Conservation (phyloP, 176 grass and related monocot species). For the Phoenix dactylifera region DNA sequence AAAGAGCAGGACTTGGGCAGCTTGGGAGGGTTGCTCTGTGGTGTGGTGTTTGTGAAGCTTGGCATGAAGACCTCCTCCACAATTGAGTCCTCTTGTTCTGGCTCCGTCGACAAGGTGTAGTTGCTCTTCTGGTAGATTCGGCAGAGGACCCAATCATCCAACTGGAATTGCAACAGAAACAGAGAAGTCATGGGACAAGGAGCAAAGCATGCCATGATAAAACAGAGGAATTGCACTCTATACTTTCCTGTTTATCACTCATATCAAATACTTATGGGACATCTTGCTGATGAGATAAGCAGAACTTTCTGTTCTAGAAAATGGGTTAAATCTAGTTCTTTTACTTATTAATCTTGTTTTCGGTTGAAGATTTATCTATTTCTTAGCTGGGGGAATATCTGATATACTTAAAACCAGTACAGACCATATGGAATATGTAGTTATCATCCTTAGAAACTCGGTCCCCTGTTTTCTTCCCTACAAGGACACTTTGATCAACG, state of each 20-base stretch:
- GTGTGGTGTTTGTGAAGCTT: neutral
- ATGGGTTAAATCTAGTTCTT: no score
- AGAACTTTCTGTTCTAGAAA: no score
- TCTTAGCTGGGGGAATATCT: no score
- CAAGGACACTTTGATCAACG: no score
- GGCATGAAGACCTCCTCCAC: conserved; percentile 23
- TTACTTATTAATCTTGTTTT: no score
- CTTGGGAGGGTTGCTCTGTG: neutral
- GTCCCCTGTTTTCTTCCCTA: no score
- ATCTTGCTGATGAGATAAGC: no score
- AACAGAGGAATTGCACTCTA: neutral
- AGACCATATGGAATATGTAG: no score
- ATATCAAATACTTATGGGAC: no score
- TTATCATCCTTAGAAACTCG: no score
- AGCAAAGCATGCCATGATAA: neutral
- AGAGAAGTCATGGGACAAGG: neutral
- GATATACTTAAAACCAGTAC: no score
- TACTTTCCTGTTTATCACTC: no score
- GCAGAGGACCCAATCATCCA: conserved; percentile 26
- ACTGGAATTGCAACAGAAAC: neutral
- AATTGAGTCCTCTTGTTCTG: conserved; percentile 29
- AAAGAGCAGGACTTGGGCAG: conserved; percentile 37
- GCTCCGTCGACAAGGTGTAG: conserved; percentile 8
- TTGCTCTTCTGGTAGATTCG: conserved; percentile 18
- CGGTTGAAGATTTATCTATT: neutral